Evolutionary conservation across 2,329 filamentous ascomycete genomes (phyloP).

Genomic region (Fusarium humuli): DNA sequence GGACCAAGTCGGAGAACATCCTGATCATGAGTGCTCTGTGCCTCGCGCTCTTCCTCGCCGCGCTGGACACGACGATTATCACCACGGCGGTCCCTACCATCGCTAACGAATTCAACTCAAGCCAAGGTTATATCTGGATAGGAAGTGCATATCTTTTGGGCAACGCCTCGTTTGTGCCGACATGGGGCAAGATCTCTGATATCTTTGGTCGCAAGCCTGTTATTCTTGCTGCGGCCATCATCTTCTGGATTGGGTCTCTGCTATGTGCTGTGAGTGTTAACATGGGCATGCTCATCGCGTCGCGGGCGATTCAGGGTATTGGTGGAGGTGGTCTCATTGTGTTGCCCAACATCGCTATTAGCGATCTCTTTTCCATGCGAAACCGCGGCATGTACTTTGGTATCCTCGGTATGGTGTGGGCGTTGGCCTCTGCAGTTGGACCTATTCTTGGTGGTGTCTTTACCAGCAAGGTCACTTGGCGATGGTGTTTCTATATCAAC

Average conservation of each 20-base stretch:
- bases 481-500: conserved; percentile 79
- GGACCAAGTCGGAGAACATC: conserved; percentile 54
- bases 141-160: conserved; percentile 79
- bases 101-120: conserved; percentile 71
- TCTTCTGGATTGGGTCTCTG: conserved; percentile 67
- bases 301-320: conserved; percentile 67
- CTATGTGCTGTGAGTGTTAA: conserved; percentile 63
- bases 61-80: conserved; percentile 71
- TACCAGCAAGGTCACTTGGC: conserved; percentile 72
- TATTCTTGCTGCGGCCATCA: conserved; percentile 61
- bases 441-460: conserved; percentile 77
- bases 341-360: conserved; percentile 69
- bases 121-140: conserved; percentile 81
- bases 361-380: conserved; percentile 66
- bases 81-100: conserved; percentile 76
- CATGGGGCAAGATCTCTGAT: conserved; percentile 74
- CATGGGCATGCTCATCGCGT: conserved; percentile 66
- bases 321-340: conserved; percentile 69
- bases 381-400: conserved; percentile 65
- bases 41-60: conserved; percentile 63
- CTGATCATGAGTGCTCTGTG: conserved; percentile 58
- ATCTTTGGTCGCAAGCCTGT: conserved; percentile 70
- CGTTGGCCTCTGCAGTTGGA: conserved; percentile 72
- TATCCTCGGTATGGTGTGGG: conserved; percentile 69
- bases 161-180: conserved; percentile 73